A percentile compares a stretch with the other conserved stretches of the same genome.
Conservation (phyloP, 768 basidiomycete species). For the Mycena indigotica region DNA sequence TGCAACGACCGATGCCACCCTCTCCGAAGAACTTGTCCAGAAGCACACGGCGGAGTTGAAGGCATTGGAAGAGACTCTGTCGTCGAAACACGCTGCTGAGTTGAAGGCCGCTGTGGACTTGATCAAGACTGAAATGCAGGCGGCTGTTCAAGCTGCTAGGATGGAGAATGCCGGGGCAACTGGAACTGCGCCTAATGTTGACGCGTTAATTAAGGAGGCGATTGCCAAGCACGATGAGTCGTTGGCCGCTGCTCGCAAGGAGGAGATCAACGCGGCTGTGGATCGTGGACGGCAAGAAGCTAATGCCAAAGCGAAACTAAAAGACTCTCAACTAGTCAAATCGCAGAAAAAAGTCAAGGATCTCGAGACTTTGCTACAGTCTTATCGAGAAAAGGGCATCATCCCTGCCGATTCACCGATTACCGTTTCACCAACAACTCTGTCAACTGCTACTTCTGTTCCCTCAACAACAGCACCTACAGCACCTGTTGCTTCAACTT, state of each 20-base stretch:
- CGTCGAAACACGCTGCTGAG: constrained; percentile 53
- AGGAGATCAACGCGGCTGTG: constrained; percentile 64
- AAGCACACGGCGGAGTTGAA: constrained; percentile 64
- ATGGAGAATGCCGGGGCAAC: constrained; percentile 34
- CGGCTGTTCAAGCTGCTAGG: constrained; percentile 51
- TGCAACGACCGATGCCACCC: constrained; percentile 18
- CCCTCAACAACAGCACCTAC: constrained; percentile 25
- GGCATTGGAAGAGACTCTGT: constrained; percentile 54
- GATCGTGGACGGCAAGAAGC: constrained; percentile 72
- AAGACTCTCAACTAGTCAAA: constrained; percentile 68
- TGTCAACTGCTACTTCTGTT: constrained; percentile 16
- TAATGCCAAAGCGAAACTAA: constrained; percentile 61
- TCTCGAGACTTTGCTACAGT: constrained; percentile 62
- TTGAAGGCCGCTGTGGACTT: constrained; percentile 42
- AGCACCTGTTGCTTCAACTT: constrained; percentile 31
- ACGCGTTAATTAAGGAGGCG: constrained; percentile 53
- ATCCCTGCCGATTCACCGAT: constrained; percentile 39
- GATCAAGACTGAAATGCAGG: constrained; percentile 45
- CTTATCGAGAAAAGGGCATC: constrained; percentile 54
- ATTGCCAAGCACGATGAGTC: constrained; percentile 52
- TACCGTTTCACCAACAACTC: constrained; percentile 29
- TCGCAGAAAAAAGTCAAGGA: constrained; percentile 67
- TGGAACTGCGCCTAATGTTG: constrained; percentile 39
- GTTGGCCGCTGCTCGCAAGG: constrained; percentile 47
- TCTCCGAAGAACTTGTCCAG: constrained; percentile 46